Evolutionary conservation across 179 eudicot genomes (phyloP), one percentile per base, ranked within the genome.

Genomic region (Vitellaria paradoxa): DNA sequence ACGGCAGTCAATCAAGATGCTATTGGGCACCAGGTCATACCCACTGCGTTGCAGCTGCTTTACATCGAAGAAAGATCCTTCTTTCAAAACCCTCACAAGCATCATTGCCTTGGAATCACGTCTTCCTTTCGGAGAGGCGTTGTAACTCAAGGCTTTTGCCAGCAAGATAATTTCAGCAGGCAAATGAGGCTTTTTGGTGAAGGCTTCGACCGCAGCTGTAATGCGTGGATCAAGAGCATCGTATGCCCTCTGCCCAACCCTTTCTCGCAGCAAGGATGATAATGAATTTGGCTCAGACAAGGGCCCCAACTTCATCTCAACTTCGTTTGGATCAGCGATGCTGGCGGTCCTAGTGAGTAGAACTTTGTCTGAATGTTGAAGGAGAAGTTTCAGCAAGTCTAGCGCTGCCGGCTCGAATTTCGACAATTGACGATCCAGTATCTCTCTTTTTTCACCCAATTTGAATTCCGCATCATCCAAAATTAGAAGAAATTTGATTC

Each of bases 81-180:
- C 45, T 46, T 59, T 59, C 20, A 23, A 12, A 6, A 11, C 53
- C 53, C 55, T 30, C 37, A 30, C 37, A 30, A 30, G 37, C 37
- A 30, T 30, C 37, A 30, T 30, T 30, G 37, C 2, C 37, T 30
- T 30, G 2, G 37, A 30, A 30, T 30, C 37, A 30, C 37, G 37
- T 0, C 37, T 2, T 30, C 37, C 37, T 30, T 0, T n/a, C n/a
- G n/a, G n/a, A n/a, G n/a, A n/a, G n/a, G n/a, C n/a, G n/a, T n/a
- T 61, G 47, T 49, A 74, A 57, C 67, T 77, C 9, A 77, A 61
- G 52, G 65, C 75, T 74, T 82, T 82, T 37, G 81, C 84, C 74
- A 74, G 67, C 23, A 55, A 14, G 11, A 78, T 15, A 49, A 82
- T 56, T 53, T 57, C 80, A 6, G 67, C 69, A 9, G 81, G 81